phyloP scores from a whole-genome alignment of 441 rosid genomes.

The Euphorbia schlechtendalii region DNA sequence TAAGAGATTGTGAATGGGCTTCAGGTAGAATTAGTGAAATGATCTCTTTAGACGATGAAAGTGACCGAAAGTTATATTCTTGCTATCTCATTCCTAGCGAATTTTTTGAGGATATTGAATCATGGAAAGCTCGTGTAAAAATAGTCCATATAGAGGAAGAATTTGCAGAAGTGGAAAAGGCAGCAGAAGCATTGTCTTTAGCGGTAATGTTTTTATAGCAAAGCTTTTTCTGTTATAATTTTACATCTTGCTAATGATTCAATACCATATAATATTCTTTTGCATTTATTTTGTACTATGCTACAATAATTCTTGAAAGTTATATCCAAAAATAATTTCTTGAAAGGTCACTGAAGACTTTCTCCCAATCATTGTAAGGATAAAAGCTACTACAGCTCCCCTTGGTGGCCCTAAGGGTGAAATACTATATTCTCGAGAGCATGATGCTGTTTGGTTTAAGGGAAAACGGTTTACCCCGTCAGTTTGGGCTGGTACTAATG shows the following conservation, averaged over 20 bases:
- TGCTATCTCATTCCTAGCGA: conserved; percentile 54
- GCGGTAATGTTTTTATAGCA: conserved; percentile 47
- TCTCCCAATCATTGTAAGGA: conserved; percentile 66
- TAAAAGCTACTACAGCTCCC: conserved; percentile 69
- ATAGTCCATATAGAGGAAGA: conserved; percentile 69
- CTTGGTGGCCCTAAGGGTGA: conserved; percentile 90
- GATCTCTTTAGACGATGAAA: conserved; percentile 67
- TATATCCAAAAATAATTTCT: too few relatives aligned
- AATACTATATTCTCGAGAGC: conserved; percentile 80
- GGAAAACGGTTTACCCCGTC: conserved; percentile 79
- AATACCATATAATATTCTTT: not conserved
- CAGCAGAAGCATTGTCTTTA: conserved; percentile 63
- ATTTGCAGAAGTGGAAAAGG: conserved; percentile 51
- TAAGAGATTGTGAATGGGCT: conserved; percentile 65
- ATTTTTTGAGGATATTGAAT: conserved; percentile 90
- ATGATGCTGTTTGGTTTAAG: conserved; percentile 94
- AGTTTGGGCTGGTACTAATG: conserved; percentile 82
- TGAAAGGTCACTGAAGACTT: conserved; percentile 67
- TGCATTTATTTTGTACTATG: not conserved
- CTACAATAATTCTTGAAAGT: too few relatives aligned
- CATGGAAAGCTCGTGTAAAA: conserved; percentile 86
- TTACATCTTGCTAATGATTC: not conserved
- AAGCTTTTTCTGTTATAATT: conserved; percentile 5
- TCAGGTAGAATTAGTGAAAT: conserved; percentile 60
- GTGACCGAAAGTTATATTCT: conserved; percentile 42